Conservation (phyloP, 2,329 filamentous ascomycete species). For the Diaporthe caulivora region DNA sequence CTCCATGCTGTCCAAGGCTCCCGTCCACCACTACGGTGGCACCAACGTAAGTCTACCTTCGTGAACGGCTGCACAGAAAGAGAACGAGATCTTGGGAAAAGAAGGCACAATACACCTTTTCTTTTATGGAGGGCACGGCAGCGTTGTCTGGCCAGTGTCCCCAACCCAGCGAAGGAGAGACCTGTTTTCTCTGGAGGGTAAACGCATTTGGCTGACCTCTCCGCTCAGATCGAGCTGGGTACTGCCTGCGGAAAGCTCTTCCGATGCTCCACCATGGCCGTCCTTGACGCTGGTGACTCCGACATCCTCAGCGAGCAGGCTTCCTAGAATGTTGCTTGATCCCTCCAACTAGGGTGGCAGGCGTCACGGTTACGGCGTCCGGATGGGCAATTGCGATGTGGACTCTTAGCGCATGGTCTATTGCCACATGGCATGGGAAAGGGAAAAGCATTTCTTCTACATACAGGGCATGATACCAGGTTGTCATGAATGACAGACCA, state of each 20-base stretch:
- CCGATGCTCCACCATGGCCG: constrained; percentile 96
- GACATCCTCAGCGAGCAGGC: constrained; percentile 90
- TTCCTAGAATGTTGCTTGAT: constrained; percentile 65
- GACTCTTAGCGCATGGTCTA: constrained; percentile 11
- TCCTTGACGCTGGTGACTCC: constrained; percentile 97
- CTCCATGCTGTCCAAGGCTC: constrained; percentile 91
- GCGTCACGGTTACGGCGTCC: constrained; percentile 36
- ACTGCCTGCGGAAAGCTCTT: constrained; percentile 99
- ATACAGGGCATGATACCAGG: constrained; percentile 39
- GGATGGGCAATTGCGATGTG: constrained; percentile 36
- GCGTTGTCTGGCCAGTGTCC: constrained; percentile 41
- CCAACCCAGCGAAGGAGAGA: constrained; percentile 87
- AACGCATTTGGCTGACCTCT: constrained; percentile 66
- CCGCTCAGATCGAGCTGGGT: constrained; percentile 90
- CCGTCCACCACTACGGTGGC: constrained; percentile 97
- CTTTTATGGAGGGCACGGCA: constrained; percentile 34
- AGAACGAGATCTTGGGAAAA: neutral
- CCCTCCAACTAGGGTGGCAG: constrained; percentile 1
- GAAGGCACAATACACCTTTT: constrained; percentile 18
- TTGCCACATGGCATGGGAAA: constrained; percentile 35
- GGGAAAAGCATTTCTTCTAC: constrained; percentile 24
- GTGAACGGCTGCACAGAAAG: neutral
- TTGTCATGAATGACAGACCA: constrained; percentile 31
- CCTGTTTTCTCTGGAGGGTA: constrained; percentile 89
- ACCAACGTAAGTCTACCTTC: constrained; percentile 88